These are phyloP conservation scores for thale cress (Arabidopsis thaliana) DNA, from an alignment of 345 rosid genomes.

Conservation along the genomic window TAIR10.1 NC_003076.8:4674001-4674500, in stretches of 20 bases:
- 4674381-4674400: constrained; percentile 22
- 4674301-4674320: constrained; percentile 38
- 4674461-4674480: constrained; percentile 23
- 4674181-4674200: background rate
- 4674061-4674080: too few species aligned
- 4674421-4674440: constrained; percentile 15
- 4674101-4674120: too few species aligned
- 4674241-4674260: constrained; percentile 15
- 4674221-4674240: background rate
- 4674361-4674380: constrained; percentile 29
- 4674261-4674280: constrained; percentile 26
- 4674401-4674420: constrained; percentile 28
- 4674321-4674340: constrained; percentile 31
- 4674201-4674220: background rate
- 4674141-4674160: too few species aligned
- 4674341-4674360: constrained; percentile 23
- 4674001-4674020: background rate
- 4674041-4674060: background rate
- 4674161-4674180: background rate
- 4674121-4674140: too few species aligned
- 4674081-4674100: too few species aligned
- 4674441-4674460: background rate
- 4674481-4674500: background rate
- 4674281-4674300: constrained; percentile 21
- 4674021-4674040: background rate